Base-by-base conservation (phyloP, 352 stramenopile genomes). In the Albugo candida region DNA sequence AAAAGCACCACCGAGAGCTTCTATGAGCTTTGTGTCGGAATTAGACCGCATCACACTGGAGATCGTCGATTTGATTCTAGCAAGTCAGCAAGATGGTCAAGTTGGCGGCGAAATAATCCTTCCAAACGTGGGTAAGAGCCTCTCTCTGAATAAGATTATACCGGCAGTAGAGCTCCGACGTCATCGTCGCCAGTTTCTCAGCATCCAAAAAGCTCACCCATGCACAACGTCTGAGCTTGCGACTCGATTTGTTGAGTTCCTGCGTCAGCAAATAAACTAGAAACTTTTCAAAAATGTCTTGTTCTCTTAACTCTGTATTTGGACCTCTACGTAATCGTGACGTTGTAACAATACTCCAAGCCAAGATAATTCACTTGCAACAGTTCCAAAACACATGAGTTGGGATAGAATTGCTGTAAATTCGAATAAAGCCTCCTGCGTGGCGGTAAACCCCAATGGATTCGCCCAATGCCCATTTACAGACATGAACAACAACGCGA, bases 341-440 rank as follows among this genome's bases (percentile, higher is more conserved):
- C 65, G 55, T 41, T 88, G 70, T 36, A 85, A 67, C 36, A 81
- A 59, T 8, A 56, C 56, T 24, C 62, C 60, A 43, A 88, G 67
- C 45, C 62, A 56, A 12, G 71, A 59, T 17, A 86, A 52, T 49
- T 92, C 78, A 42, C 73, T 81, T 3, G 71, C 83, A 0, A 85
- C 51, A 43, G 78, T 92, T 12, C 78, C 78, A 70, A 92, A 86
- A 62, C 82, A 92, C 16, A 92, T 54, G n/a, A 92, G 61, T 49
- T 92, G 78, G 37, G 73, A 92, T 13, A 88, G 60, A 54, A 92
- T 88, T 2, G 78, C 75, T 41, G 84, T 64, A 2, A 77, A 71
- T 49, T 92, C 78, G 37, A 86, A 80, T 51, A 87, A 79, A 2
- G 78, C 78, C 36, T 92, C 78, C 49, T 88, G 71, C 0, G 78